Percentiles rank a stretch among this genome's conserved stretches.
Evolutionary conservation across 257 asterid genomes (phyloP).

Genomic region (Ilex aquifolium): DNA sequence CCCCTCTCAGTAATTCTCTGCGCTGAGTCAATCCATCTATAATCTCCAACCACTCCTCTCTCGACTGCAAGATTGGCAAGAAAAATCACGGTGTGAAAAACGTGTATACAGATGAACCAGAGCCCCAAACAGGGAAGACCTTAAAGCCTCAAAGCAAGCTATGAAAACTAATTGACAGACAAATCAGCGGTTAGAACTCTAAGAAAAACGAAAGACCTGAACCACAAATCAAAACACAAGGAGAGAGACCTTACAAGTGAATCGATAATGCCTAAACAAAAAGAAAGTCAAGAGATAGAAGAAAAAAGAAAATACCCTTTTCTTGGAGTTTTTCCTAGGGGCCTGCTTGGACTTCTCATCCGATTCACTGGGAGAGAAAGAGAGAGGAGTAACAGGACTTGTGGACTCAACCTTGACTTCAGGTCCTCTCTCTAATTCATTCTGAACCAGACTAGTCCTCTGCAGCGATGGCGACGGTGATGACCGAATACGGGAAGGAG

Average conservation of each 20-base stretch:
- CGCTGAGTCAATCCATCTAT: slow-evolving; percentile 32
- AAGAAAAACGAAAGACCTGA: background rate
- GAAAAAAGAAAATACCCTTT: slow-evolving; percentile 27
- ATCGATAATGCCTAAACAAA: too few species aligned
- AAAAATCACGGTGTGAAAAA: background rate
- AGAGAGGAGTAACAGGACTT: slow-evolving; percentile 64
- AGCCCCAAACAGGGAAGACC: background rate
- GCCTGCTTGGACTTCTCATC: slow-evolving; percentile 33
- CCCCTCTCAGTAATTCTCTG: slow-evolving; percentile 40
- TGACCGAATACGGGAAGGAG: slow-evolving; percentile 4
- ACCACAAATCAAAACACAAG: background rate
- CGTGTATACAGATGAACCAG: background rate
- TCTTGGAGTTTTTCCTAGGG: slow-evolving; percentile 12
- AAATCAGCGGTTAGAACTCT: background rate
- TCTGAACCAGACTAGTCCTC: too few species aligned
- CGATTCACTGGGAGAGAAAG: slow-evolving; percentile 47
- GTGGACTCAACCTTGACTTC: slow-evolving; percentile 23
- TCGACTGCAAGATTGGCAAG: slow-evolving; percentile 29
- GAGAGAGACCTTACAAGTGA: background rate
- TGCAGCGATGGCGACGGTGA: too few species aligned
- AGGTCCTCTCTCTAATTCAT: background rate
- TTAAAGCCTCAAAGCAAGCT: background rate
- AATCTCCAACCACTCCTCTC: slow-evolving; percentile 22
- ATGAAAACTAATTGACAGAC: background rate
- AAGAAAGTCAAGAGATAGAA: background rate